Evolutionary conservation across 257 asterid species (phyloP).

Genomic region (Penstemon barbatus): DNA sequence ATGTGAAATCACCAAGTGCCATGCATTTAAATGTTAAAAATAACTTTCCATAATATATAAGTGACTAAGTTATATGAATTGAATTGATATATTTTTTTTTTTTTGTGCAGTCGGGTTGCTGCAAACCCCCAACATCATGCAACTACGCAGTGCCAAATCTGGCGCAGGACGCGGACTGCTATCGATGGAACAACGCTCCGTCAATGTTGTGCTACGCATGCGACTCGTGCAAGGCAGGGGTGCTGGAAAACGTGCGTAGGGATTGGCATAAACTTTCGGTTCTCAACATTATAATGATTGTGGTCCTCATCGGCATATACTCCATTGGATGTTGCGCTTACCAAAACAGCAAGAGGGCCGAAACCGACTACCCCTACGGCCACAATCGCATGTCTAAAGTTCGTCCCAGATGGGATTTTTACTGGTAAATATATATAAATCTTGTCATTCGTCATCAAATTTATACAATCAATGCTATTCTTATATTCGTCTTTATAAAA

Average conservation of each 20-base stretch:
- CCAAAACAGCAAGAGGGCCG: conserved; percentile 68
- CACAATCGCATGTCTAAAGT: conserved; percentile 75
- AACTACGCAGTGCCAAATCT: conserved; percentile 51
- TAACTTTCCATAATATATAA: no score
- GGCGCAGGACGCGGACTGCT: conserved; percentile 79
- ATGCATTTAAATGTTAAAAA: no score
- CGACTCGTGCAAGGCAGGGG: conserved; percentile 95
- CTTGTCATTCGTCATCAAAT: no score
- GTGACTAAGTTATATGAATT: no score
- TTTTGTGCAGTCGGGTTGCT: conserved; percentile 80
- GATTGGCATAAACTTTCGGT: conserved; percentile 91
- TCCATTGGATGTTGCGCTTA: conserved; percentile 94
- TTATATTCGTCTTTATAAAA: no score
- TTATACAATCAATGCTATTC: no score
- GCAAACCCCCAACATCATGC: conserved; percentile 97
- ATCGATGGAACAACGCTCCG: conserved; percentile 76
- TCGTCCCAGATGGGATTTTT: conserved; percentile 92
- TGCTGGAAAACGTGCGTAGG: conserved; percentile 69
- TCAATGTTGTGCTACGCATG: conserved; percentile 79
- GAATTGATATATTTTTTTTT: no score
- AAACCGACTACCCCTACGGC: conserved; percentile 64
- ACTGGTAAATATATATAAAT: conserved; percentile 51
- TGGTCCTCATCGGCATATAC: conserved; percentile 78
- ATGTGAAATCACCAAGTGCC: not conserved
- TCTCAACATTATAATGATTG: conserved; percentile 72